Evolutionary conservation across 1,139 yeast species (phyloP), one percentile per base, ranked within the genome.

Genomic region (Yamadazyma siamensis): DNA sequence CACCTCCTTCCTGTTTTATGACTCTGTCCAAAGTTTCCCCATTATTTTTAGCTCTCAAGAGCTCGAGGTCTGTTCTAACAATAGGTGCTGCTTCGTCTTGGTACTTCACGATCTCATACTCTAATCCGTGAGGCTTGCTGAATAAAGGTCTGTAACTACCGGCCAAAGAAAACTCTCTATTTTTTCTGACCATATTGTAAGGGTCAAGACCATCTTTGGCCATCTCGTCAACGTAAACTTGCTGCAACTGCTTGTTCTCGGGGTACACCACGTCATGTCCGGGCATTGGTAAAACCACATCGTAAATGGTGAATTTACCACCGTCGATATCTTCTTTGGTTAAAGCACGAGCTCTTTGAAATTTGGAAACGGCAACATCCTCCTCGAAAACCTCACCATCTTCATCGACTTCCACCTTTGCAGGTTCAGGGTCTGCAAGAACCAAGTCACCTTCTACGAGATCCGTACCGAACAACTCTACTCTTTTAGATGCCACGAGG

Each of bases 251-350:
- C 33, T 73, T 75, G 47, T 86, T 83, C 12, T 68, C 61, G 3
- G 99, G 98, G 49, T 94, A 94, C 13, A 71, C 53, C 16, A 91
- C 75, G 50, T 87, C 96, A 53, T 77, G 87, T 0, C 99, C 99
- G 2, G 99, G 98, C 2, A 95, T 75, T 10, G 99, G 97, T 34
- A 94, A 65, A 3, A 94, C 95, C 23, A 91, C 71, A 55, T 94
- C 97, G 48, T 73, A 81, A 25, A 91, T 83, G 13, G 82, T 59
- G 52, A 72, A 85, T 35, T 71, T 71, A 0, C 76, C 75, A 2
- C 65, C 43, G 13, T 68, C 76, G 15, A 84, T 61, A 41, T 89
- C 97, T 41, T 80, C 88, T 35, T 75, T 69, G 2, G 94, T 82
- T 13, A 87, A 70, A 0, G 81, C 71, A 38, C 79, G 70, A 2